Conservation (phyloP, 805 yeast species). For the Yarrowia divulgata region DNA sequence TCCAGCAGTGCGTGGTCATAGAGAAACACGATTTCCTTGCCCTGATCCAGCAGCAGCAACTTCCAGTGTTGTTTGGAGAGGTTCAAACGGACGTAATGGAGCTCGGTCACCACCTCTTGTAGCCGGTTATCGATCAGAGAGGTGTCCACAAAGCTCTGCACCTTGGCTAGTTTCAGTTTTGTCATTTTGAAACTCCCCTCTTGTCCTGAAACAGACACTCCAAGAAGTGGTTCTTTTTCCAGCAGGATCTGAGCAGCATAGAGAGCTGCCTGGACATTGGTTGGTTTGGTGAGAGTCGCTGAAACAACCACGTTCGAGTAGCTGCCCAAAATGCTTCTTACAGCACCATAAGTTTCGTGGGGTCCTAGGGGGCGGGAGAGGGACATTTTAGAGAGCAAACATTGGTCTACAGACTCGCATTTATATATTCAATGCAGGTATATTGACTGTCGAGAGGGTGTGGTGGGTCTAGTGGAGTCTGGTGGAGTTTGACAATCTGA, state of each 20-base stretch:
- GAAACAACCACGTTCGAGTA: slow-evolving; percentile 24
- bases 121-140: background rate
- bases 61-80: slow-evolving; percentile 43
- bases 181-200: slow-evolving; percentile 16
- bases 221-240: slow-evolving; percentile 15
- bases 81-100: slow-evolving; percentile 10
- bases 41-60: slow-evolving; percentile 39
- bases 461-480: too few species aligned
- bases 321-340: slow-evolving; percentile 4
- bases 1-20: slow-evolving; percentile 45
- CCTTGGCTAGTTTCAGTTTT: background rate
- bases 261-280: background rate
- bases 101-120: background rate
- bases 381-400: too few species aligned
- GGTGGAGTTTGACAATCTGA: background rate
- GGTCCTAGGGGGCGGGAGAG: background rate
- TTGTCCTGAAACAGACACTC: slow-evolving; percentile 4
- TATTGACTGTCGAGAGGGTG: too few species aligned
- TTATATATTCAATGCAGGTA: too few species aligned
- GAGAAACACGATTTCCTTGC: slow-evolving; percentile 40
- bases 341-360: slow-evolving; percentile 24
- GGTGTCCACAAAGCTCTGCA: background rate
- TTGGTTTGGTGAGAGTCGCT: background rate
- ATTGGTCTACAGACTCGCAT: too few species aligned
- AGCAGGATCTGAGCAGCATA: background rate